Evolutionary conservation across 768 basidiomycete genomes (phyloP).

Genomic region (Imleria badia): DNA sequence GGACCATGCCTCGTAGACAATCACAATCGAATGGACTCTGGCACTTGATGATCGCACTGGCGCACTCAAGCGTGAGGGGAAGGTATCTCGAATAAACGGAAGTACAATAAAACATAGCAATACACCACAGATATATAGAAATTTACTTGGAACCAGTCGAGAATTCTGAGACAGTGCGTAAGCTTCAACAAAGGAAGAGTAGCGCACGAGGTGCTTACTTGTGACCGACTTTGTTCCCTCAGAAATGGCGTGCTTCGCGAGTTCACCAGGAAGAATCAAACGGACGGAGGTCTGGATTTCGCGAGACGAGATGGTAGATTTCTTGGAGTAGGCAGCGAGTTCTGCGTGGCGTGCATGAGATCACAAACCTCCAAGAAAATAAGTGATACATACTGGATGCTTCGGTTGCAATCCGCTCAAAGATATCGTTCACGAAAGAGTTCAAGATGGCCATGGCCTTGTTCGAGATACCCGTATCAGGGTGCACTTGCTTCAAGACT

Average conservation of each 20-base stretch:
- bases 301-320: conserved; percentile 88
- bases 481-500: conserved; percentile 92
- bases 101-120: conserved; percentile 36
- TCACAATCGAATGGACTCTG: too few relatives aligned
- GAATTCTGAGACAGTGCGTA: conserved; percentile 44
- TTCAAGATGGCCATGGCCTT: conserved; percentile 84
- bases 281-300: conserved; percentile 87
- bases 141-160: conserved; percentile 57
- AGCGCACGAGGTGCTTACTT: conserved; percentile 40
- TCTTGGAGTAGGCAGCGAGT: conserved; percentile 85
- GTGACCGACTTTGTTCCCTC: conserved; percentile 78
- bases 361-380: background rate
- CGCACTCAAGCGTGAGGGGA: conserved; percentile 2
- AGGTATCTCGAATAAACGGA: conserved; percentile 33
- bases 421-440: conserved; percentile 85
- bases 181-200: background rate
- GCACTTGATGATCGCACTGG: background rate
- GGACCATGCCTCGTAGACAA: background rate
- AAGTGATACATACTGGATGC: conserved; percentile 55
- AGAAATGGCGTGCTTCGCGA: conserved; percentile 86
- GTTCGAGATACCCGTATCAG: conserved; percentile 92
- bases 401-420: conserved; percentile 75
- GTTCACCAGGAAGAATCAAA: conserved; percentile 81
- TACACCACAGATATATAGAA: conserved; percentile 27
- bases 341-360: conserved; percentile 37